Percentiles rank a stretch among this genome's conserved stretches.
Conservation (phyloP, 306 rosid genomes). For the Biancaea sappan region DNA sequence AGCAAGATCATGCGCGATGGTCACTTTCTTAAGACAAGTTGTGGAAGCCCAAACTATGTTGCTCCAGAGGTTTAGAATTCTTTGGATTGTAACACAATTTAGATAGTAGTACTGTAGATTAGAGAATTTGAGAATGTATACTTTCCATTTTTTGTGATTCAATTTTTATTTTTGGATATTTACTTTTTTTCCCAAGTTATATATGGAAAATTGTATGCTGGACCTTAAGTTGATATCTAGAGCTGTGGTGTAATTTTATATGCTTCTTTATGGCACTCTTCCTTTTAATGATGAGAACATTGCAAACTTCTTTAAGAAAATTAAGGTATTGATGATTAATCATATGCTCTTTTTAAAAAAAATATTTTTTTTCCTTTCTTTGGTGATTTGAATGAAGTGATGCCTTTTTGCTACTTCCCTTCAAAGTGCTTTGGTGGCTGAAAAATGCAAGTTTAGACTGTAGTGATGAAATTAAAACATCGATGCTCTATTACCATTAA, state of each 20-base stretch:
- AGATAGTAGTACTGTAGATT: not conserved
- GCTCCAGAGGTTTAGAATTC: slow-evolving; percentile 81
- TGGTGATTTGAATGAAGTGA: slow-evolving; percentile 14
- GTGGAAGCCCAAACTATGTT: slow-evolving; percentile 97
- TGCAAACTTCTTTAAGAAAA: slow-evolving; percentile 69
- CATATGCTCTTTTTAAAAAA: not conserved
- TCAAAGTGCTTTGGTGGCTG: not conserved
- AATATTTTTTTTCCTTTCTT: not conserved
- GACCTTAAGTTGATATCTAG: slow-evolving; percentile 62
- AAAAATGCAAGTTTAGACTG: not conserved
- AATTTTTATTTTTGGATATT: slow-evolving; percentile 12
- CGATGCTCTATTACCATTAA: not conserved
- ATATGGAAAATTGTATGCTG: slow-evolving; percentile 58
- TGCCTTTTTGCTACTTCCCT: not conserved
- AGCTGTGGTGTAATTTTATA: slow-evolving; percentile 82
- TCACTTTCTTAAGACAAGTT: slow-evolving; percentile 70
- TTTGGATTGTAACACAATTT: slow-evolving; percentile 15
- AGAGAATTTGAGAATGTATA: slow-evolving; percentile 2
- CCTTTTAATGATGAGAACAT: slow-evolving; percentile 92
- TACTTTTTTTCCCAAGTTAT: slow-evolving; percentile 42
- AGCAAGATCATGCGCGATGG: slow-evolving; percentile 87
- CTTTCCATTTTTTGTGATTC: slow-evolving; percentile 12
- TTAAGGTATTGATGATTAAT: slow-evolving; percentile 47
- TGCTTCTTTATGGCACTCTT: slow-evolving; percentile 94
- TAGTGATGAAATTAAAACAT: not conserved